Evolutionary conservation across 441 rosid species (phyloP).

Genomic region (Euphorbia corollata): DNA sequence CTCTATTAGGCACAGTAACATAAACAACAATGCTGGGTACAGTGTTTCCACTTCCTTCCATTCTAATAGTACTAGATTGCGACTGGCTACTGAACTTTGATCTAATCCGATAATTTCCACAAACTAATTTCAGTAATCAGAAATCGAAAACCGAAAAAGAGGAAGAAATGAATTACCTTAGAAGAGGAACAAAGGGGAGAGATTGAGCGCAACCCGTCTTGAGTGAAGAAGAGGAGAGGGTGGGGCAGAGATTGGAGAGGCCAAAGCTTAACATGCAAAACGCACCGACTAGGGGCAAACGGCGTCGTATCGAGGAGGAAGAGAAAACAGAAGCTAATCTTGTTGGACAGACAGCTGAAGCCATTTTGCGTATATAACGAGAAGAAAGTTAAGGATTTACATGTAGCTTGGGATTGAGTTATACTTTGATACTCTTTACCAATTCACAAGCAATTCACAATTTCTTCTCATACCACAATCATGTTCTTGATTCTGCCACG

Average conservation of each 20-base stretch:
- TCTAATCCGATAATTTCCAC: constrained; percentile 26
- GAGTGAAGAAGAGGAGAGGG: constrained; percentile 19
- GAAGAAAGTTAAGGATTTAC: neutral
- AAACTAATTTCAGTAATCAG: constrained; percentile 1
- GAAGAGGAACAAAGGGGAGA: constrained; percentile 37
- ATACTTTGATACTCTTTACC: constrained; percentile 17
- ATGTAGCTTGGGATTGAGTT: constrained; percentile 18
- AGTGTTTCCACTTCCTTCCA: constrained; percentile 49
- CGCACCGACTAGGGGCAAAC: constrained; percentile 64
- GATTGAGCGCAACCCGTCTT: constrained; percentile 45
- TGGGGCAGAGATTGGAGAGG: constrained; percentile 36
- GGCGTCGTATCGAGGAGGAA: constrained; percentile 39
- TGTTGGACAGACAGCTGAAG: constrained; percentile 25
- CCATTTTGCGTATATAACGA: constrained; percentile 28
- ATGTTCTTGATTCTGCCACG: too few species aligned
- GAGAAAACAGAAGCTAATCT: constrained; percentile 30
- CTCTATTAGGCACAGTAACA: too few species aligned
- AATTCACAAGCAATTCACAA: neutral
- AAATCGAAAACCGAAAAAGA: neutral
- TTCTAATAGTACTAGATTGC: constrained; percentile 29
- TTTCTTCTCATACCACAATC: too few species aligned
- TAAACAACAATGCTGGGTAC: constrained; percentile 30
- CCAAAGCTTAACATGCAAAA: constrained; percentile 62
- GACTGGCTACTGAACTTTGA: constrained; percentile 43
- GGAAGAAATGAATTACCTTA: constrained; percentile 30